Base-by-base conservation (phyloP, 2,329 filamentous ascomycete genomes). In the Pseudogymnoascus sp. region DNA sequence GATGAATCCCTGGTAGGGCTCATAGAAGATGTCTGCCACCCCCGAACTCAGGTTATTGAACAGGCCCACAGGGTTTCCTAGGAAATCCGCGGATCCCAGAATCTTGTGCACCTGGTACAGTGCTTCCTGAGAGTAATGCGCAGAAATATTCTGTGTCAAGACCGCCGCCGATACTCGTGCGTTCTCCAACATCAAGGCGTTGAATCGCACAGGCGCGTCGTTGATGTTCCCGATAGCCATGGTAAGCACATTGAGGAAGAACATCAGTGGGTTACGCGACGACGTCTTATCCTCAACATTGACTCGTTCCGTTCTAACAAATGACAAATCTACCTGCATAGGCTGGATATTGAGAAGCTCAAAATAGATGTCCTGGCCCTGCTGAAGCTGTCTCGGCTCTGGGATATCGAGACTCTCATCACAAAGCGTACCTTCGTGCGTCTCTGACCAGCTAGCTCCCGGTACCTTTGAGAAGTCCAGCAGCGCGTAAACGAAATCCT, bases 171-270 rank as follows among this genome's bases (percentile, higher is more conserved):
- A 96, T 4, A 99, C 90, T 28, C 95, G 87, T 51, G 95, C 93
- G 71, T 99, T 99, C 76, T 99, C 95, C 23, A 99, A 79, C 79
- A 99, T 90, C 23, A 99, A 80, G 0, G 95, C 92, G 68, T 98
- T 99, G 74, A 99, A 86, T 60, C 92, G 88, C 62, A 99, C 87
- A 0, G 95, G 96, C 6, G 95, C 95, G 76, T 99, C 96, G 72
- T 99, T 99, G 80, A 99, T 92, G 72, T 99, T 99, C 68, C 95
- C 95, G 72, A 99, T 95, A 13, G 95, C 96, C 95, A 99, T 99
- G 0, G 96, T 98, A 80, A 99, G 87, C 69, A 98, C 91, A 73
- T 99, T 98, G 75, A 98, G 87, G 74, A 97, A 93, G 79, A 98
- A 99, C 93, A 98, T 98, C 75, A 99, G 83, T 0, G 96, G 96